Conservation (phyloP, 305 asterid species). For the Fraxinus platypoda region DNA sequence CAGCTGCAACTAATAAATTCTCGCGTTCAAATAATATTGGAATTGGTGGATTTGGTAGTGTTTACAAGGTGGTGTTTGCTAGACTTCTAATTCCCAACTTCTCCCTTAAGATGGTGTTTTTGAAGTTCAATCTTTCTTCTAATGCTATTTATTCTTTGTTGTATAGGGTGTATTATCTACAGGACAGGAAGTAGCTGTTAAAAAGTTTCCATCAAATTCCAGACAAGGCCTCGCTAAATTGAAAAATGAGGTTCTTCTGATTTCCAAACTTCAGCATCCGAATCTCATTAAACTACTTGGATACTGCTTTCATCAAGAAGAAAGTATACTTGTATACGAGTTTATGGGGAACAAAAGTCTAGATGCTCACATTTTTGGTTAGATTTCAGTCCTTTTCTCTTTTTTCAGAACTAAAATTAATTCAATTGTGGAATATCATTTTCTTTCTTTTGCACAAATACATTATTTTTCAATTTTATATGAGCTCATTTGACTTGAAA, state of each 20-base stretch:
- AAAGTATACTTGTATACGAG: constrained; percentile 28
- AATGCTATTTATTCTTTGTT: neutral
- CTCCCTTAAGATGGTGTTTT: neutral
- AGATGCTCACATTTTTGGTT: neutral
- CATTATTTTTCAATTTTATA: neutral
- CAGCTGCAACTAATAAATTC: constrained; percentile 21
- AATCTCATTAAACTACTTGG: constrained; percentile 25
- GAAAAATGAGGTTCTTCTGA: constrained; percentile 12
- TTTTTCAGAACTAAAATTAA: neutral
- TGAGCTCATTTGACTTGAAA: neutral
- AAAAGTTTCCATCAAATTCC: constrained; percentile 15
- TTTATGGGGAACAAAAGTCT: constrained; percentile 21
- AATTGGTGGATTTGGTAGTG: neutral
- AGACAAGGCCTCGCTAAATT: neutral
- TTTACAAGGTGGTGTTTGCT: constrained; percentile 24
- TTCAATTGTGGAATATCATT: neutral
- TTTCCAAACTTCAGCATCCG: constrained; percentile 22
- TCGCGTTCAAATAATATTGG: constrained; percentile 19
- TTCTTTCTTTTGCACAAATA: neutral
- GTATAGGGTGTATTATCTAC: constrained; percentile 16
- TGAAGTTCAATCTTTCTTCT: neutral
- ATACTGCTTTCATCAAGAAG: constrained; percentile 20
- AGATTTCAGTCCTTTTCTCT: neutral
- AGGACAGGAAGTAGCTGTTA: constrained; percentile 19
- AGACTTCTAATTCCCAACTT: neutral